Percentiles rank a stretch among this genome's conserved stretches.
phyloP scores from a whole-genome alignment of 768 basidiomycete species.

The Lactifluus subvellereus region DNA sequence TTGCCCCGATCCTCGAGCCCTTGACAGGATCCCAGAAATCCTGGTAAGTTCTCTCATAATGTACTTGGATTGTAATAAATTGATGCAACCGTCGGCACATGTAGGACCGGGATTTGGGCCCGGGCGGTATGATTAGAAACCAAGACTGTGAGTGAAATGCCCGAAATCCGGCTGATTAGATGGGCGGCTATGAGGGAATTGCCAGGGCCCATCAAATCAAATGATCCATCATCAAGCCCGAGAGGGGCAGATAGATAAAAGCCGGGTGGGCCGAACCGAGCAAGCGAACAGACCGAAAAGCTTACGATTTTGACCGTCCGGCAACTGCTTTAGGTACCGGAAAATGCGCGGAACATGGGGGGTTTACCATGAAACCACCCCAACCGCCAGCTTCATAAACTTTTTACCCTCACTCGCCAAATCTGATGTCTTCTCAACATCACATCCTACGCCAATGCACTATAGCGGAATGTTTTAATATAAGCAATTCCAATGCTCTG shows the following conservation, averaged over 20 bases:
- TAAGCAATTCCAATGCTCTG: too few species aligned
- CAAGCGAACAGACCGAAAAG: not conserved
- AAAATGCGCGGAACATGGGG: not conserved
- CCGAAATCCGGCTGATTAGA: not conserved
- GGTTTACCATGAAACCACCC: not conserved
- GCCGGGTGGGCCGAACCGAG: conserved; percentile 11
- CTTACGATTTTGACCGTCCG: not conserved
- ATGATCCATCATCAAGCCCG: not conserved
- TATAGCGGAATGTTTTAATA: too few species aligned
- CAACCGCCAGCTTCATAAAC: too few species aligned
- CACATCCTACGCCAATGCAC: too few species aligned
- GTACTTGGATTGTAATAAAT: not conserved
- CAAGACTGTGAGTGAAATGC: not conserved
- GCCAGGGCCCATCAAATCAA: not conserved
- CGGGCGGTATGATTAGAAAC: not conserved
- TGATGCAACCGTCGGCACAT: not conserved
- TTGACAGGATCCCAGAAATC: not conserved
- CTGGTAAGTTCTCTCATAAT: too few species aligned
- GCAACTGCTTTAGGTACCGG: conserved; percentile 8
- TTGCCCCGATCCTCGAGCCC: not conserved
- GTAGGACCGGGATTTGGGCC: not conserved
- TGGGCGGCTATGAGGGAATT: not conserved
- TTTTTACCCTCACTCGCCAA: too few species aligned
- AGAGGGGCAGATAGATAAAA: conserved; percentile 6
- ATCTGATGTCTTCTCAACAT: too few species aligned